Percentiles rank a stretch among this genome's conserved stretches.
Evolutionary conservation across 2,329 filamentous ascomycete species (phyloP).

Genomic region (Phyllosticta citribraziliensis): DNA sequence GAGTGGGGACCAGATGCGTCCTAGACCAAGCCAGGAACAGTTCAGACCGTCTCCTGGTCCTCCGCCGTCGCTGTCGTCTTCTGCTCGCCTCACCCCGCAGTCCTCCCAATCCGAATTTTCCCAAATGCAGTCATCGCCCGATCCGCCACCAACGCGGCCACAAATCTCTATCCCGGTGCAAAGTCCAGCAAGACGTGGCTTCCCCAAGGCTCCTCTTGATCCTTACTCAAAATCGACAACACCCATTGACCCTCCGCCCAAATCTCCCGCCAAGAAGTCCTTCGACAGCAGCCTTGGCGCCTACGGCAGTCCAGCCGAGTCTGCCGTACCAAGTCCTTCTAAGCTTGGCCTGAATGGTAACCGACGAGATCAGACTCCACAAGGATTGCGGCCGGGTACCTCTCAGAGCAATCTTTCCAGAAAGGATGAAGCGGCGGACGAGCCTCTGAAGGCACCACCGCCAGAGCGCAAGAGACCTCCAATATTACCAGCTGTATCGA

Average conservation of each 20-base stretch:
- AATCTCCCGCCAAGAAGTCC: background rate
- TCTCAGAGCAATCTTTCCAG: slow-evolving; percentile 26
- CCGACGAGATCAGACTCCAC: slow-evolving; percentile 23
- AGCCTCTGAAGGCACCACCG: slow-evolving; percentile 15
- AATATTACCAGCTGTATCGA: slow-evolving; percentile 44
- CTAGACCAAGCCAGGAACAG: slow-evolving; percentile 13
- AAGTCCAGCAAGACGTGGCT: slow-evolving; percentile 8
- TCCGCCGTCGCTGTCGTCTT: slow-evolving; percentile 19
- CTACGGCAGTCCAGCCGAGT: background rate
- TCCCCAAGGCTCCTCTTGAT: slow-evolving; percentile 5
- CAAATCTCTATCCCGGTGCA: slow-evolving; percentile 19
- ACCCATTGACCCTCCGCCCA: background rate
- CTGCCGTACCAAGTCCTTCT: background rate
- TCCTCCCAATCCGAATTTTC: slow-evolving; percentile 30
- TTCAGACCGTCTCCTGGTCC: slow-evolving; percentile 14
- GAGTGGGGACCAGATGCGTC: slow-evolving; percentile 23
- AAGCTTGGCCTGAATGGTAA: slow-evolving; percentile 1
- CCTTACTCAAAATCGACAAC: background rate
- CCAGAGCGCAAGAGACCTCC: slow-evolving; percentile 58
- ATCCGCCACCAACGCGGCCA: slow-evolving; percentile 9
- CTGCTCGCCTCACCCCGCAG: slow-evolving; percentile 30
- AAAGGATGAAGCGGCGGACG: slow-evolving; percentile 21
- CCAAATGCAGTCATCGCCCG: slow-evolving; percentile 6
- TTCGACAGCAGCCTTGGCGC: background rate
- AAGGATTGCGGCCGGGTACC: slow-evolving; percentile 24